Base-by-base conservation (phyloP, 805 yeast genomes). In the Wickerhamomyces bovis region DNA sequence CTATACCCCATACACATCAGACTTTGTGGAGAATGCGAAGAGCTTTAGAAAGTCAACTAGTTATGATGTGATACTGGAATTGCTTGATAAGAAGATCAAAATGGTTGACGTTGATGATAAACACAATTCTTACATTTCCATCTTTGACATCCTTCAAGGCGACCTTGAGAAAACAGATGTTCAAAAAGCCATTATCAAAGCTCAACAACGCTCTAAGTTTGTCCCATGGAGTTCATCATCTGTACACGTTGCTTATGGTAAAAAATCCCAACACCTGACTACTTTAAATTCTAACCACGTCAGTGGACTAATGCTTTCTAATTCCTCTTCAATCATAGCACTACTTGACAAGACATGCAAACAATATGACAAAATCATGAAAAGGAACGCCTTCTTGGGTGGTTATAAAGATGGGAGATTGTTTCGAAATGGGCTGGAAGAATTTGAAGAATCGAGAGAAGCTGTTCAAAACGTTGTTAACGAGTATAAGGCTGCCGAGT, bases 141-240 rank as follows among this genome's bases (percentile, higher is more conserved):
- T 85, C 50, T 70, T 88, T 43, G 84, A 88, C 70, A 77, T 81
- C 41, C 72, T 79, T 49, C 86, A 73, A 68, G 97, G 80, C 42
- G 64, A 48, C 22, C 68, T 73, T 20, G 88, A 85, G 53, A 87
- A 83, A 44, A 68, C 70, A 4, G 97, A 90, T 54, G 75, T 86
- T 3, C 82, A 82, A 43, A 83, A 81, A 58, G 89, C 86, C 1
- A 66, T 78, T 18, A 58, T 76, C 2, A 79, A 81, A 53, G 80
- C 86, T 0, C 83, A 83, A 52, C 78, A 78, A 44, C 65, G 92
- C 45, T 72, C 89, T 1, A 72, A 77, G 23, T 94, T 89, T 67
- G 88, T 88, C 3, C 94, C 96, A 0, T 86, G 96, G 89, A 78
- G 89, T 0, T 81, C 94, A 0, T 77, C 89, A 0, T 76, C 89